A percentile compares a stretch with the other conserved stretches of the same genome.
phyloP scores from a whole-genome alignment of 2,329 filamentous ascomycete genomes.

The Niveomyces coronatus region DNA sequence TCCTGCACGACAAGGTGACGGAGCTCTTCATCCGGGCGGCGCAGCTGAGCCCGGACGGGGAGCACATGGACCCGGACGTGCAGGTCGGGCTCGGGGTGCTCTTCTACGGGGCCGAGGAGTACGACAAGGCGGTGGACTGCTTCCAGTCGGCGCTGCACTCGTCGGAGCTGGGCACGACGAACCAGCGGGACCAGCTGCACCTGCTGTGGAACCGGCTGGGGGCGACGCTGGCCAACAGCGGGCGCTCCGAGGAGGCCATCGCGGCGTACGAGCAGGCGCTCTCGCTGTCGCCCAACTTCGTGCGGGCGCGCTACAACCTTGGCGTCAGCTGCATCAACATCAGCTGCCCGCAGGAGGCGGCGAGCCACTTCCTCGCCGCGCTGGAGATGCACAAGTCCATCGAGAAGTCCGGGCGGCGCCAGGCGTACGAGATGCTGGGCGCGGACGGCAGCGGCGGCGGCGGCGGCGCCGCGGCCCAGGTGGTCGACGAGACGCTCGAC shows the following conservation, averaged over 20 bases:
- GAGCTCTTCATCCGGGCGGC: slow-evolving; percentile 86
- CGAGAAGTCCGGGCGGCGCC: slow-evolving; percentile 72
- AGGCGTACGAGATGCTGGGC: slow-evolving; percentile 73
- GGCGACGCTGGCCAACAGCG: slow-evolving; percentile 89
- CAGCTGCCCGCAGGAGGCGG: slow-evolving; percentile 86
- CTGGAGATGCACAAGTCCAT: slow-evolving; percentile 93
- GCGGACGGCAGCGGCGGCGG: too few relatives aligned
- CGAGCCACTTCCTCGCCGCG: slow-evolving; percentile 82
- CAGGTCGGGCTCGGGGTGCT: slow-evolving; percentile 94
- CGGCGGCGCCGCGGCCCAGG: slow-evolving; percentile 26
- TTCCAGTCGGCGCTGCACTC: slow-evolving; percentile 85
- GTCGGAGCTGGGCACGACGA: slow-evolving; percentile 72
- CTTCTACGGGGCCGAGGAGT: slow-evolving; percentile 96
- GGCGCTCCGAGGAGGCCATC: slow-evolving; percentile 90
- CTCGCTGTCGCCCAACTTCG: slow-evolving; percentile 86
- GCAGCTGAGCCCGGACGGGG: slow-evolving; percentile 80
- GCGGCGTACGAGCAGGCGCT: slow-evolving; percentile 92
- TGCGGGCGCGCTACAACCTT: slow-evolving; percentile 91
- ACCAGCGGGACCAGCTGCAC: slow-evolving; percentile 78
- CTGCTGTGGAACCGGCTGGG: slow-evolving; percentile 96
- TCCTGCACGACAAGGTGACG: slow-evolving; percentile 84
- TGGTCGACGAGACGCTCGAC: slow-evolving; percentile 69
- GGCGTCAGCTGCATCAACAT: slow-evolving; percentile 97
- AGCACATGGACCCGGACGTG: slow-evolving; percentile 96
- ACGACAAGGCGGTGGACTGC: slow-evolving; percentile 97